Conservation (phyloP, 164 flowering plant species). For the Saururus chinensis region DNA sequence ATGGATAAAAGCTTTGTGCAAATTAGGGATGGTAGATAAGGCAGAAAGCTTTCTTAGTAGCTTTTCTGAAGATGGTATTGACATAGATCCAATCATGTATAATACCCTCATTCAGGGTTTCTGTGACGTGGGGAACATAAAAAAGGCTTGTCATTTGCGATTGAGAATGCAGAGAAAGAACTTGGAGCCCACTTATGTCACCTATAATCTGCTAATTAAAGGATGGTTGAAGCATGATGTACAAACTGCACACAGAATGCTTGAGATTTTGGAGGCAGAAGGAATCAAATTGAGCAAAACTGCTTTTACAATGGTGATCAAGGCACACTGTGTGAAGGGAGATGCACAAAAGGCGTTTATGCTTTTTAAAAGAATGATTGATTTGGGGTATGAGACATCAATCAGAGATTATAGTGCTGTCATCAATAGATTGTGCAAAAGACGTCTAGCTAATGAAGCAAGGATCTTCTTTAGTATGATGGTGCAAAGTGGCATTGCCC, state of each 20-base stretch:
- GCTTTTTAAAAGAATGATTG: conserved; percentile 45
- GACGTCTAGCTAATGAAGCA: conserved; percentile 31
- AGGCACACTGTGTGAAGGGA: conserved; percentile 75
- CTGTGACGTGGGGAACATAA: conserved; percentile 35
- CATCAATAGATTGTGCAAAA: conserved; percentile 69
- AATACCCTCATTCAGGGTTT: conserved; percentile 59
- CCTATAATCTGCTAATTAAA: conserved; percentile 57
- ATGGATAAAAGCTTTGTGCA: conserved; percentile 53
- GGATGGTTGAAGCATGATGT: conserved; percentile 48
- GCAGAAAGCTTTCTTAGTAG: conserved; percentile 26
- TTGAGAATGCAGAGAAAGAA: conserved; percentile 36
- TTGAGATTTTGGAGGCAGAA: conserved; percentile 22
- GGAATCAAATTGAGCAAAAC: conserved; percentile 33
- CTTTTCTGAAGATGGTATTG: conserved; percentile 37
- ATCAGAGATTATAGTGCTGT: conserved; percentile 60
- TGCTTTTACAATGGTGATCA: conserved; percentile 54
- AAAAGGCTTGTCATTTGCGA: conserved; percentile 31
- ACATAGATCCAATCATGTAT: conserved; percentile 55
- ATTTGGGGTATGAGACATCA: conserved; percentile 43
- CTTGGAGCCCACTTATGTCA: conserved; percentile 47
- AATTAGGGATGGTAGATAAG: conserved; percentile 29
- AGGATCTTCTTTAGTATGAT: conserved; percentile 8
- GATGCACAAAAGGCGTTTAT: conserved; percentile 26
- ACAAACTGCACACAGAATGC: conserved; percentile 34
- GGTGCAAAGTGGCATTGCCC: not conserved